Evolutionary conservation across 495 filamentous ascomycete genomes (phyloP).

Genomic region (Pyrenopolyporus hunteri): DNA sequence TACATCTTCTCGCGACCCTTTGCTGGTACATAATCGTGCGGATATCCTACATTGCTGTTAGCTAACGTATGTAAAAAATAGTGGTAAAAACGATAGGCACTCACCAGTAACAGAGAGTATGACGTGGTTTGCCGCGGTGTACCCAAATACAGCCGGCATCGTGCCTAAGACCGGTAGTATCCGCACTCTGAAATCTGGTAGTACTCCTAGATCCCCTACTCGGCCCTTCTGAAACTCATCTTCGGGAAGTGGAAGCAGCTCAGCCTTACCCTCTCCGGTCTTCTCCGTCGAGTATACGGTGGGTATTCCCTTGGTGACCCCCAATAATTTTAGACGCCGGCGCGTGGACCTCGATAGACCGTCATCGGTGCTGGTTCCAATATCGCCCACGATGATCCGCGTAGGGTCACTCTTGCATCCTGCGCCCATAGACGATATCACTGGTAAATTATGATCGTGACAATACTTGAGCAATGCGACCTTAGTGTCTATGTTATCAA

Average conservation of each 20-base stretch:
- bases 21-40: conserved; percentile 78
- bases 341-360: conserved; percentile 85
- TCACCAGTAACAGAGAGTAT: conserved; percentile 76
- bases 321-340: conserved; percentile 75
- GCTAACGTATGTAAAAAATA: not conserved
- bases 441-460: conserved; percentile 70
- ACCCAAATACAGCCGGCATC: conserved; percentile 96
- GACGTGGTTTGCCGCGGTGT: conserved; percentile 87
- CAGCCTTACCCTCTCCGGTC: conserved; percentile 87
- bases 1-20: conserved; percentile 91
- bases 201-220: conserved; percentile 82
- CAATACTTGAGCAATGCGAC: conserved; percentile 91
- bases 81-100: not conserved
- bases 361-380: conserved; percentile 87
- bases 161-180: conserved; percentile 95
- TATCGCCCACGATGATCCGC: conserved; percentile 88
- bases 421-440: conserved; percentile 96
- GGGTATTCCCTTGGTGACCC: conserved; percentile 83
- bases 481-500: conserved; percentile 98
- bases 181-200: conserved; percentile 90
- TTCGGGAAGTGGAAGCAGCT: conserved; percentile 82
- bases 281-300: conserved; percentile 94
- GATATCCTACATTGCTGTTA: conserved; percentile 64
- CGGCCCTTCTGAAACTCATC: conserved; percentile 89
- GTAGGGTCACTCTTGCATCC: conserved; percentile 98